Base-by-base conservation (phyloP, 2,329 filamentous ascomycete genomes). In the Penicillium brevicompactum region DNA sequence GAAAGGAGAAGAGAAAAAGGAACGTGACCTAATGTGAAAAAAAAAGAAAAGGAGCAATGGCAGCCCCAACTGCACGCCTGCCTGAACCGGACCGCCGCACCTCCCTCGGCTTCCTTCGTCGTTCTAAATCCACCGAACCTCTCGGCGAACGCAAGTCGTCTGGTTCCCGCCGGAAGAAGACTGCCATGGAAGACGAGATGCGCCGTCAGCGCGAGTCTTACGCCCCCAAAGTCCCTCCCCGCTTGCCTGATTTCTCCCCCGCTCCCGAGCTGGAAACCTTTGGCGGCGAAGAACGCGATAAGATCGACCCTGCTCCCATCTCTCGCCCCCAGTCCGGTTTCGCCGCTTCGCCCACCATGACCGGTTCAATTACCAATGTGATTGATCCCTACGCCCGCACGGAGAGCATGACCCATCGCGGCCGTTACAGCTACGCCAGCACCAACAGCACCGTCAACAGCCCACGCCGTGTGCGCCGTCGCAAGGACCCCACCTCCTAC, bases 401-500 rank as follows among this genome's bases (percentile, higher is more conserved):
- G 34, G 91, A 95, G 79, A 97, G 93, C 82, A 97, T 97, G 91
- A 92, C 93, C 65, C 88, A 97, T 76, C 91, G 94, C 65, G 92
- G 93, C 57, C 89, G 94, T 63, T 96, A 96, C 78, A 97, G 92
- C 78, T 97, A 97, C 77, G 92, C 93, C 54, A 96, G 90, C 78
- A 95, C 90, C 51, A 85, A 93, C 63, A 96, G 91, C 80, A 89
- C 91, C 57, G 86, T 96, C 78, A 96, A 96, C 79, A 96, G 89
- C 74, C 93, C 94, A 60, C 87, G 94, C 63, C 87, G 92, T 71
- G 88, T 97, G 63, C 87, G 94, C 67, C 89, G 93, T 80, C 88
- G 94, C 79, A 97, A 96, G 81, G 94, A 99, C 70, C 94, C 94
- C 8, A 97, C 93, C 10, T 92, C 94, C 1, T 96, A 97, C 84